Percentiles rank a stretch among this genome's conserved stretches.
phyloP scores from a whole-genome alignment of 139 green algal genomes.

The Desmodesmus armatus region DNA sequence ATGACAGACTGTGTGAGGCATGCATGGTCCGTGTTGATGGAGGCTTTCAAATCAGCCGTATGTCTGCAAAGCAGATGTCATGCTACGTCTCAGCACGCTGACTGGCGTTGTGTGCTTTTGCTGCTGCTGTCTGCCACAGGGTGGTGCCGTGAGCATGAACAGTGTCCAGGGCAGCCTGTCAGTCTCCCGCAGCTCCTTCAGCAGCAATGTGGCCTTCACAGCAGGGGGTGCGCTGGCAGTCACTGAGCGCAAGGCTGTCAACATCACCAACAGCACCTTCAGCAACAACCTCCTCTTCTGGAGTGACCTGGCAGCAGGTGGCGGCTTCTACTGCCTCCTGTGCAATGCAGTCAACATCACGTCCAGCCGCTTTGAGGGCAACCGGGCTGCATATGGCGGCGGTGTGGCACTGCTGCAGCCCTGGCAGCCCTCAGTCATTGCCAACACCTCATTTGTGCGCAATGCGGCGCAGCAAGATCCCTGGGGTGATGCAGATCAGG shows the following conservation, averaged over 20 bases:
- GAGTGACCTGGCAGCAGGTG: slow-evolving; percentile 10
- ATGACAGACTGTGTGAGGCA: neutral
- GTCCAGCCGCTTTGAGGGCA: neutral
- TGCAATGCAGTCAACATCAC: neutral
- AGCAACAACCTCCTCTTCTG: slow-evolving; percentile 13
- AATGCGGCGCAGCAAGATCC: neutral
- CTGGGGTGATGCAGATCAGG: neutral
- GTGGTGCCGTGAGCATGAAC: slow-evolving; percentile 22
- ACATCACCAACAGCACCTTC: neutral
- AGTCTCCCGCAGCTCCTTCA: slow-evolving; percentile 8
- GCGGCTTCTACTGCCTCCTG: slow-evolving; percentile 26
- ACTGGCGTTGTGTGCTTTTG: neutral
- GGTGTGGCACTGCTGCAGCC: slow-evolving; percentile 32
- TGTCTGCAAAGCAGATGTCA: no score
- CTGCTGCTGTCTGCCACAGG: neutral
- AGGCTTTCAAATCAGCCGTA: neutral
- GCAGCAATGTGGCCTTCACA: neutral
- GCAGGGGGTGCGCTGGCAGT: slow-evolving; percentile 19
- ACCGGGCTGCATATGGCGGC: slow-evolving; percentile 30
- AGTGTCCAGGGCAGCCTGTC: neutral
- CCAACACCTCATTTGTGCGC: neutral
- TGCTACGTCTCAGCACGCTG: no score
- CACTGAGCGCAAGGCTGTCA: slow-evolving; percentile 16
- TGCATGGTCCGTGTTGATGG: neutral
- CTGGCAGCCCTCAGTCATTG: neutral